These are phyloP conservation scores for Lentinus polychrous DNA, from an alignment of 1,284 basidiomycete genomes.

Conservation along the genomic window DNA sequence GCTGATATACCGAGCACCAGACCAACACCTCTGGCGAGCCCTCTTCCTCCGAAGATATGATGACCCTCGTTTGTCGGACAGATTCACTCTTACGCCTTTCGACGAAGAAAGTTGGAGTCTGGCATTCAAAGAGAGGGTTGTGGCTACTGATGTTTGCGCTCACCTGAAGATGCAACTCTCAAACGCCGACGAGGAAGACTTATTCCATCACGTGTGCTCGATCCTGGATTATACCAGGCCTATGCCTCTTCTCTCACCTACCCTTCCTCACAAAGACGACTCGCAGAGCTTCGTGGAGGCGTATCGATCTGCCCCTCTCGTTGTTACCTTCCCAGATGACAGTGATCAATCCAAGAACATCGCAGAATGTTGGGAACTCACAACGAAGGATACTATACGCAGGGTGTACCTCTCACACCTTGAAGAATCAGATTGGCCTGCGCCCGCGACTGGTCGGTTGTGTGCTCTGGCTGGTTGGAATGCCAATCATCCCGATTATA, in stretches of 20 bases:
- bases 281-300: background rate
- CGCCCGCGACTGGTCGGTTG: background rate
- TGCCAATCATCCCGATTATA: no score
- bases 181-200: background rate
- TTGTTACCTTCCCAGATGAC: no score
- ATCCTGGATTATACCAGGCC: background rate
- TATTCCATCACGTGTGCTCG: no score
- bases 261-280: background rate
- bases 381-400: background rate
- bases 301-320: no score
- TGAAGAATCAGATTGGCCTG: no score
- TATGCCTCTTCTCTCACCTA: background rate
- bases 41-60: conserved; percentile 3
- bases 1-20: conserved; percentile 1
- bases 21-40: conserved; percentile 1
- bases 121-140: background rate
- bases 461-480: background rate
- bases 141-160: background rate
- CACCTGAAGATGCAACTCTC: background rate
- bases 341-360: no score
- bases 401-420: background rate
- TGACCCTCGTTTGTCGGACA: background rate
- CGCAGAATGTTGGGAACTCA: background rate
- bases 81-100: background rate
- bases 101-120: background rate